phyloP scores from a whole-genome alignment of 163 green algal genomes.

The Picocystis sp. region DNA sequence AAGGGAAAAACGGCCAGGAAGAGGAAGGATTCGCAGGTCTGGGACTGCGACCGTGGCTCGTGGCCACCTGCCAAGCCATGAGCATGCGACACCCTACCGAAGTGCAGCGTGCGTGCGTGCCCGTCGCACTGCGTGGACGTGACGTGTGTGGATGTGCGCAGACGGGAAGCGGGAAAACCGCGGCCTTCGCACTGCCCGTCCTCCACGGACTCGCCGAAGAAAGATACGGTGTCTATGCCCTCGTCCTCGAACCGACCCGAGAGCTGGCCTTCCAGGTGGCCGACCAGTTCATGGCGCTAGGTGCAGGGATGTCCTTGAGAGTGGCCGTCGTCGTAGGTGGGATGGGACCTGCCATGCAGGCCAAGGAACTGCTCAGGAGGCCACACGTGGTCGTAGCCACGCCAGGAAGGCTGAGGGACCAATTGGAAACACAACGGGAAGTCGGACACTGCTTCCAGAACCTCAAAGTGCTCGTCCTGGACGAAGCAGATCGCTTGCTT shows the following conservation, averaged over 20 bases:
- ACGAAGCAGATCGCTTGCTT: slow-evolving; percentile 81
- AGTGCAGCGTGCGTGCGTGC: slow-evolving; percentile 18
- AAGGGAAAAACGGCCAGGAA: no score
- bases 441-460: slow-evolving; percentile 30
- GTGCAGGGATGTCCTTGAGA: slow-evolving; percentile 55
- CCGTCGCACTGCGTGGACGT: slow-evolving; percentile 78
- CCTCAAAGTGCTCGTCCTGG: slow-evolving; percentile 61
- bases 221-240: slow-evolving; percentile 64
- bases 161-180: slow-evolving; percentile 91
- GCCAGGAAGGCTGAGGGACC: slow-evolving; percentile 47
- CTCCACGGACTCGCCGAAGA: slow-evolving; percentile 41
- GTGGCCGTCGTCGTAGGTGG: slow-evolving; percentile 64
- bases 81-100: no score
- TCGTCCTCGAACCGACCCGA: slow-evolving; percentile 78
- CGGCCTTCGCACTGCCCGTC: slow-evolving; percentile 57
- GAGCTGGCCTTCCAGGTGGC: slow-evolving; percentile 79
- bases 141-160: slow-evolving; percentile 89
- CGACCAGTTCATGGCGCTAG: slow-evolving; percentile 72
- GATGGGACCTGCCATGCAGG: slow-evolving; percentile 59
- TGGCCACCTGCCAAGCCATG: no score
- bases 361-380: slow-evolving; percentile 36
- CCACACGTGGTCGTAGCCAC: slow-evolving; percentile 82
- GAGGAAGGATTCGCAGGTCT: no score
- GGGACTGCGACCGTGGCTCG: no score
- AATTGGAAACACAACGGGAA: slow-evolving; percentile 29